A percentile compares a stretch with the other conserved stretches of the same genome.
Evolutionary conservation across 2,329 filamentous ascomycete species (phyloP).

Genomic region (Sporothrix schenckii): DNA sequence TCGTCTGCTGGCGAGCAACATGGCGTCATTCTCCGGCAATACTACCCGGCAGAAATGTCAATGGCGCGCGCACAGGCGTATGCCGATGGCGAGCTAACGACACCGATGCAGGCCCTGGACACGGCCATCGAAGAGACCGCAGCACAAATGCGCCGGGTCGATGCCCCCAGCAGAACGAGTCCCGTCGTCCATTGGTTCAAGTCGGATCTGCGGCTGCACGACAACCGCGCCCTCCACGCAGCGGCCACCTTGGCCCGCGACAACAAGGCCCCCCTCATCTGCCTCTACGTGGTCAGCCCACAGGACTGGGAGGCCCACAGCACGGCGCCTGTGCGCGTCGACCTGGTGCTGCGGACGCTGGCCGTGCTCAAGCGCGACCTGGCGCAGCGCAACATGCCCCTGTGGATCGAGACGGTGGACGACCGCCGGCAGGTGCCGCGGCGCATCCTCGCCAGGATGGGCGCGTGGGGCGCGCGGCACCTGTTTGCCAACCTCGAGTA

Average conservation of each 20-base stretch:
- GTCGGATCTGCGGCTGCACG: slow-evolving; percentile 70
- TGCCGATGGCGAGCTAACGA: slow-evolving; percentile 66
- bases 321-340: slow-evolving; percentile 71
- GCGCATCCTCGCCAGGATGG: slow-evolving; percentile 66
- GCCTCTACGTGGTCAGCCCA: slow-evolving; percentile 77
- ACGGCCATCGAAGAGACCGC: slow-evolving; percentile 64
- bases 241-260: slow-evolving; percentile 58
- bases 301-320: slow-evolving; percentile 84
- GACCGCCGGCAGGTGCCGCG: slow-evolving; percentile 64
- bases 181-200: slow-evolving; percentile 90
- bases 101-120: slow-evolving; percentile 71
- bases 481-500: slow-evolving; percentile 86
- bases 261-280: slow-evolving; percentile 66
- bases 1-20: slow-evolving; percentile 53
- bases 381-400: slow-evolving; percentile 71
- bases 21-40: slow-evolving; percentile 70
- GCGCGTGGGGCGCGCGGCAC: slow-evolving; percentile 73
- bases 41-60: slow-evolving; percentile 85
- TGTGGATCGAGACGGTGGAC: slow-evolving; percentile 70
- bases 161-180: slow-evolving; percentile 51
- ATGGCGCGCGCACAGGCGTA: slow-evolving; percentile 77
- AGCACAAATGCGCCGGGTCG: slow-evolving; percentile 54
- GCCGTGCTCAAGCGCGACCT: slow-evolving; percentile 67
- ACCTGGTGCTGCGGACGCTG: slow-evolving; percentile 78
- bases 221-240: slow-evolving; percentile 71